Percentiles rank a stretch among this genome's conserved stretches.
These are phyloP conservation scores for Halenospora varia DNA, from an alignment of 495 filamentous ascomycete species.

Conservation along the genomic window DNA sequence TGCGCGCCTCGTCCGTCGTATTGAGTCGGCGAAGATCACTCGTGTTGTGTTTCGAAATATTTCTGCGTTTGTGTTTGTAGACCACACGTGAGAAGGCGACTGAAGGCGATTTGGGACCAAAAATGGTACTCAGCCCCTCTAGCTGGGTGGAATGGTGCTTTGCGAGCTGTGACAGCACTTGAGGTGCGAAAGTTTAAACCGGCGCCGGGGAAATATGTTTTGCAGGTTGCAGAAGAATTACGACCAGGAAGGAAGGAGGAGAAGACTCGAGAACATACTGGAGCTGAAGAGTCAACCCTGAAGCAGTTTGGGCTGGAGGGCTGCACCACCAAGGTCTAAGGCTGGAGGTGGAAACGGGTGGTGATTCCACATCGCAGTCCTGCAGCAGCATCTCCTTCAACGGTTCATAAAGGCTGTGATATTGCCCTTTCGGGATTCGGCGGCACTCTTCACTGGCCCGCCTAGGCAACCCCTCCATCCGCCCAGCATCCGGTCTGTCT, in stretches of 20 bases:
- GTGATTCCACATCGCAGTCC: not conserved
- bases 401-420: not conserved
- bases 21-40: not conserved
- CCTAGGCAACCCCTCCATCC: not conserved
- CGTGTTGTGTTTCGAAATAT: slow-evolving; percentile 10
- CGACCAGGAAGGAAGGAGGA: slow-evolving; percentile 2
- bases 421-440: not conserved
- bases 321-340: too few relatives aligned
- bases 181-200: too few relatives aligned
- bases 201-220: too few relatives aligned
- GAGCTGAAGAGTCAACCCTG: not conserved
- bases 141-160: too few relatives aligned
- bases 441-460: not conserved
- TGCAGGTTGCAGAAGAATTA: too few relatives aligned
- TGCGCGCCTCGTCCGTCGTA: not conserved
- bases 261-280: not conserved
- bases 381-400: not conserved
- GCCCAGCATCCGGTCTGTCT: not conserved
- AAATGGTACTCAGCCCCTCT: too few relatives aligned
- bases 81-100: slow-evolving; percentile 12
- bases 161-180: too few relatives aligned
- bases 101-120: too few relatives aligned
- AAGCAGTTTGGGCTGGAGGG: too few relatives aligned
- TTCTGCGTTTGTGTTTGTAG: not conserved
- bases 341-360: not conserved